These are phyloP conservation scores for Yarrowia deformans DNA, from an alignment of 805 yeast genomes.

Conservation along the genomic window DNA sequence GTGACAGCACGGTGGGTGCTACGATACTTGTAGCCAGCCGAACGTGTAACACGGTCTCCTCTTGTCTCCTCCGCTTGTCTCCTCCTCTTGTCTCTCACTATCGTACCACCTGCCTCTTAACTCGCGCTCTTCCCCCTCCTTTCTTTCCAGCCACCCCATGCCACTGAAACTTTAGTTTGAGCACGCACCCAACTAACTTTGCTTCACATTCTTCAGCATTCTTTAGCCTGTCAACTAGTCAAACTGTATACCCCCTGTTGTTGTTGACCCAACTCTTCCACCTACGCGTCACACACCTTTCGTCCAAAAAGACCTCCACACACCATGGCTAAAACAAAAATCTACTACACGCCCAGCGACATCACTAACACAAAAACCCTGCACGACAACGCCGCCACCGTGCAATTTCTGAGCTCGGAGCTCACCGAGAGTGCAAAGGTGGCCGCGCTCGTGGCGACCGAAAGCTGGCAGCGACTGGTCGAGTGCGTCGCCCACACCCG, in stretches of 20 bases:
- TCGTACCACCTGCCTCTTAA: not conserved
- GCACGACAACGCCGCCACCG: constrained; percentile 37
- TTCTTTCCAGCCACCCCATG: constrained; percentile 13
- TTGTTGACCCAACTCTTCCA: constrained; percentile 34
- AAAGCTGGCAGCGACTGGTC: constrained; percentile 34
- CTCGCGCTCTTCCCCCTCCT: not conserved
- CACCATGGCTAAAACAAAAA: constrained; percentile 28
- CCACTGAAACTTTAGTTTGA: constrained; percentile 17
- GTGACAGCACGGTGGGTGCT: no score
- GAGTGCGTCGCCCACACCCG: constrained; percentile 31
- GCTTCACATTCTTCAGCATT: constrained; percentile 34
- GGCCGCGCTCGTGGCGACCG: constrained; percentile 32
- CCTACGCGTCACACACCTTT: constrained; percentile 13
- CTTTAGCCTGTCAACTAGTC: constrained; percentile 35
- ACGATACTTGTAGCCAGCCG: no score
- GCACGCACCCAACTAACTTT: constrained; percentile 30
- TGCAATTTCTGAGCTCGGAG: constrained; percentile 32
- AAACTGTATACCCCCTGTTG: constrained; percentile 35
- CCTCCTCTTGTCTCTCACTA: not conserved
- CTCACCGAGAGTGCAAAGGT: constrained; percentile 34
- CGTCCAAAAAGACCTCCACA: not conserved
- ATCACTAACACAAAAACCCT: constrained; percentile 34
- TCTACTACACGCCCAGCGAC: constrained; percentile 37
- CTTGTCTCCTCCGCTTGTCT: no score
- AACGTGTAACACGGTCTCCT: no score